Percentiles rank a stretch among this genome's conserved stretches.
Evolutionary conservation across 2,329 filamentous ascomycete genomes (phyloP).

Genomic region (Coniella lustricola): DNA sequence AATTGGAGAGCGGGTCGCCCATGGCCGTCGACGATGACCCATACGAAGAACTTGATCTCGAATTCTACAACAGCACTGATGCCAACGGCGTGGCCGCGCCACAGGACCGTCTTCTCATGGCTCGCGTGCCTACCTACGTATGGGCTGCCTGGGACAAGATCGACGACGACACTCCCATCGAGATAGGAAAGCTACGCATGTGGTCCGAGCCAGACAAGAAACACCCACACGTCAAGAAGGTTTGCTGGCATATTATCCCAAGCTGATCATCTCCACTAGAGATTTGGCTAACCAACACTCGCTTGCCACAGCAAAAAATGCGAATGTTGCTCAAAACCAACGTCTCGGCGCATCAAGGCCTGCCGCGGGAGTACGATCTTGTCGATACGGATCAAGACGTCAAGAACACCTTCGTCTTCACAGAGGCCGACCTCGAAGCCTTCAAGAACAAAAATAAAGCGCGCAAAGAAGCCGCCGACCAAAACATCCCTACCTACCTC

Average conservation of each 20-base stretch:
- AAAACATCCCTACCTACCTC: conserved; percentile 52
- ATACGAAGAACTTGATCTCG: conserved; percentile 56
- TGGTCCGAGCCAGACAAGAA: conserved; percentile 43
- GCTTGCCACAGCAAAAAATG: conserved; percentile 32
- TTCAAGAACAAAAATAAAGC: conserved; percentile 55
- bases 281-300: conserved; percentile 20
- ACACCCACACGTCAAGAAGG: conserved; percentile 4
- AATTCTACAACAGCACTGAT: conserved; percentile 38
- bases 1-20: conserved; percentile 31
- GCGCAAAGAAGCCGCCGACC: conserved; percentile 48
- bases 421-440: conserved; percentile 83
- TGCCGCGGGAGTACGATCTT: conserved; percentile 87
- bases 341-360: conserved; percentile 58
- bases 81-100: conserved; percentile 25
- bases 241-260: not conserved
- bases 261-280: not conserved
- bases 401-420: conserved; percentile 85
- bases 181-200: conserved; percentile 66
- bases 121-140: conserved; percentile 70
- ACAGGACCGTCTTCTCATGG: conserved; percentile 56
- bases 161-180: conserved; percentile 74
- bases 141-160: conserved; percentile 74
- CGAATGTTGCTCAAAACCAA: conserved; percentile 63
- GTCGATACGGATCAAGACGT: conserved; percentile 60
- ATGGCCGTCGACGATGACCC: conserved; percentile 49